A percentile compares a stretch with the other conserved stretches of the same genome.
Conservation (phyloP, 2,329 filamentous ascomycete species). For the Aspergillus spinulosporus region DNA sequence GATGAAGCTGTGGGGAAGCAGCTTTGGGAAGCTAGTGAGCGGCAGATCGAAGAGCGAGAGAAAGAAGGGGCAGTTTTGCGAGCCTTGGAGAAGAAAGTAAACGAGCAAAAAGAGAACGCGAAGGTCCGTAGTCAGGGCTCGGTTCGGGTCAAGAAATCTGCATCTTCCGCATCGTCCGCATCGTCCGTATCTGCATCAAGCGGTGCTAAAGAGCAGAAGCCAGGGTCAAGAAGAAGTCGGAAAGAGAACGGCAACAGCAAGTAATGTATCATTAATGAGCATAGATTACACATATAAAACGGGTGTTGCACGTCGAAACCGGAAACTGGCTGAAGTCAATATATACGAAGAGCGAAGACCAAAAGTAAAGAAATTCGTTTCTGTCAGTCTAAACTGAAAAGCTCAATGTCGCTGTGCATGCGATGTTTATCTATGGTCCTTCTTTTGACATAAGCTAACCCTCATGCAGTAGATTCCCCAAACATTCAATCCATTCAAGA, state of each 20-base stretch:
- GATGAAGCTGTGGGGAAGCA: constrained; percentile 79
- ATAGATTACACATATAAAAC: neutral
- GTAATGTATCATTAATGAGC: constrained; percentile 13
- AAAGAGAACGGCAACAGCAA: constrained; percentile 27
- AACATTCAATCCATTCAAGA: neutral
- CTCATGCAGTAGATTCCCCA: constrained; percentile 2
- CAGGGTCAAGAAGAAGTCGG: constrained; percentile 44
- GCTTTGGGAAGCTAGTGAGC: constrained; percentile 87
- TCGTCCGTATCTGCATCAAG: constrained; percentile 5
- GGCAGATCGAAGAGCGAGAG: constrained; percentile 77
- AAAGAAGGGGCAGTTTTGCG: constrained; percentile 70
- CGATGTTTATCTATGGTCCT: constrained; percentile 4
- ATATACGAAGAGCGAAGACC: neutral
- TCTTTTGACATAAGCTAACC: constrained; percentile 5
- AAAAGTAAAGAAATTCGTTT: constrained; percentile 39
- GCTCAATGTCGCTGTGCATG: constrained; percentile 9
- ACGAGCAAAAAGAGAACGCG: constrained; percentile 31
- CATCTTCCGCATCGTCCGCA: constrained; percentile 1
- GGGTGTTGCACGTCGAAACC: neutral
- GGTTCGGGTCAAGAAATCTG: neutral
- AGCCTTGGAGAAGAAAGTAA: constrained; percentile 58
- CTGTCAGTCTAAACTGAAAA: constrained; percentile 29
- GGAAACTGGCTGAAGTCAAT: neutral
- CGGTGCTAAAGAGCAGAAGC: constrained; percentile 30
- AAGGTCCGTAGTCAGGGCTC: constrained; percentile 15